Percentiles rank a stretch among this genome's conserved stretches.
Conservation (phyloP, 495 filamentous ascomycete species). For the Aspergillus bridgeri region DNA sequence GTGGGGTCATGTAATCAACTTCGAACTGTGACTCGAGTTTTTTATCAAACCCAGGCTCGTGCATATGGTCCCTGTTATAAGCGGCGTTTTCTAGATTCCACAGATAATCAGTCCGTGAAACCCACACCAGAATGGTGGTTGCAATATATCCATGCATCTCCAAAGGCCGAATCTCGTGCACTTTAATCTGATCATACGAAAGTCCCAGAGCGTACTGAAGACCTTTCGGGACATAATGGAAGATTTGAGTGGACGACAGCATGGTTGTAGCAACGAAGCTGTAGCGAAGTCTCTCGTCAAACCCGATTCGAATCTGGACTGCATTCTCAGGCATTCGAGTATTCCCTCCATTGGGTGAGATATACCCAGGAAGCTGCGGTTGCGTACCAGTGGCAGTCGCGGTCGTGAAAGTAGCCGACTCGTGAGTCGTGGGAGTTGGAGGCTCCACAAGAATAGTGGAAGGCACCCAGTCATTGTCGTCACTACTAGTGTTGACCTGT, state of each 20-base stretch:
- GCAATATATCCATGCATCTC: constrained; percentile 71
- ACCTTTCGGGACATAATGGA: constrained; percentile 72
- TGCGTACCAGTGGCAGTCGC: constrained; percentile 46
- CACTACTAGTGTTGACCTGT: constrained; percentile 15
- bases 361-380: constrained; percentile 65
- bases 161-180: constrained; percentile 70
- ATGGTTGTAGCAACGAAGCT: constrained; percentile 67
- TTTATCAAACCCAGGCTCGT: too few relatives aligned
- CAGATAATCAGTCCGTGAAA: constrained; percentile 43
- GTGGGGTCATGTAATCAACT: constrained; percentile 55
- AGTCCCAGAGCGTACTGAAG: constrained; percentile 64
- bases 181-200: constrained; percentile 48
- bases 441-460: constrained; percentile 25
- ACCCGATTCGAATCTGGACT: constrained; percentile 77
- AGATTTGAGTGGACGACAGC: constrained; percentile 80
- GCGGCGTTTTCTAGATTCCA: background rate
- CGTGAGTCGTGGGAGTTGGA: constrained; percentile 18
- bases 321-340: constrained; percentile 56
- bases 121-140: constrained; percentile 71
- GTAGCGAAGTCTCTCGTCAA: constrained; percentile 76
- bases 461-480: constrained; percentile 19
- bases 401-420: constrained; percentile 23
- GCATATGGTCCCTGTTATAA: too few relatives aligned
- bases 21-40: background rate
- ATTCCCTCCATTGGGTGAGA: constrained; percentile 61